Percentiles rank a stretch among this genome's conserved stretches.
phyloP scores from a whole-genome alignment of 768 basidiomycete genomes.

The Pleurotus giganteus region DNA sequence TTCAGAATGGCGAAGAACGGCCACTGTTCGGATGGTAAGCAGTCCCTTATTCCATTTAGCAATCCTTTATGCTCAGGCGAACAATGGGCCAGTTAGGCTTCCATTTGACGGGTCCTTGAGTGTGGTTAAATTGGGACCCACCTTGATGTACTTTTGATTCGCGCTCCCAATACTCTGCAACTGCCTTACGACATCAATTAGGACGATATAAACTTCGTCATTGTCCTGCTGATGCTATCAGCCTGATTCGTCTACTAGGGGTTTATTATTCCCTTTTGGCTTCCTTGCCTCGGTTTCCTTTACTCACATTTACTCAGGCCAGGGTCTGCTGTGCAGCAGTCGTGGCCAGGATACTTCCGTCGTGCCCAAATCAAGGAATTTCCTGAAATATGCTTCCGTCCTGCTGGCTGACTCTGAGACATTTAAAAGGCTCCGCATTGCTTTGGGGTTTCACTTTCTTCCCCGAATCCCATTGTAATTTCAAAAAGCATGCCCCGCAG shows the following conservation, averaged over 20 bases:
- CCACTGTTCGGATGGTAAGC: background rate
- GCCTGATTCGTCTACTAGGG: background rate
- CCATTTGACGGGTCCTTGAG: background rate
- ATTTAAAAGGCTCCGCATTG: conserved; percentile 1
- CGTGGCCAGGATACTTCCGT: conserved; percentile 1
- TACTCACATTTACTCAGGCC: too few relatives aligned
- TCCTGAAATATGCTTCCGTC: background rate
- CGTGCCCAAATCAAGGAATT: background rate
- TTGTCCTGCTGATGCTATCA: background rate
- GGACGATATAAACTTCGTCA: conserved; percentile 1
- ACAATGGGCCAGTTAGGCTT: conserved; percentile 5
- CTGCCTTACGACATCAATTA: conserved; percentile 7
- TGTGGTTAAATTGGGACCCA: background rate
- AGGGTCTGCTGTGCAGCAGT: conserved; percentile 9
- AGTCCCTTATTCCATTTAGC: background rate
- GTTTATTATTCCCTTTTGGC: conserved; percentile 4
- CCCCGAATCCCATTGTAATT: conserved; percentile 3
- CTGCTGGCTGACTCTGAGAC: conserved; percentile 6
- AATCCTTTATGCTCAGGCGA: conserved; percentile 4
- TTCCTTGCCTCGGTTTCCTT: conserved; percentile 9
- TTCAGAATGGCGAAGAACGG: background rate
- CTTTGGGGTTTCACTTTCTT: background rate
- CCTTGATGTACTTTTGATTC: background rate
- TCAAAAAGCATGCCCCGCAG: conserved; percentile 8
- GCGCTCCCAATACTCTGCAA: background rate